These are phyloP conservation scores for Sarcodon aspratus DNA, from an alignment of 768 basidiomycete species.

Conservation along the genomic window DNA sequence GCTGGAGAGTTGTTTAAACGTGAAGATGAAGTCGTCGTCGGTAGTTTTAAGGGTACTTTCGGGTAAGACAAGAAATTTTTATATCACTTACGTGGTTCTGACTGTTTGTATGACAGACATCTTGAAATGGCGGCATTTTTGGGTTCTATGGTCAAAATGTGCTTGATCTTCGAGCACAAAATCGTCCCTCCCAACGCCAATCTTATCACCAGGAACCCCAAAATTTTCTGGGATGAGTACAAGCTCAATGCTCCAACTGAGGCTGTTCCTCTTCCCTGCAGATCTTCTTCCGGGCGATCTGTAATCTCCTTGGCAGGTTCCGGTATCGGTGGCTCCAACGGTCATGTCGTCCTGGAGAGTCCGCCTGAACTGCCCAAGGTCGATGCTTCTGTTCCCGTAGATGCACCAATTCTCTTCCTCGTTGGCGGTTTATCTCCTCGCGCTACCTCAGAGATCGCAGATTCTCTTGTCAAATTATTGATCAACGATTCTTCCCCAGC, in stretches of 20 bases:
- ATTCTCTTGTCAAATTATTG: conserved; percentile 3
- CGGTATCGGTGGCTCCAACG: conserved; percentile 34
- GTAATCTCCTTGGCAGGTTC: conserved; percentile 31
- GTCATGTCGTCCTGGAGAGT: conserved; percentile 27
- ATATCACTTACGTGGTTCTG: neutral
- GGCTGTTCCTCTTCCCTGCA: conserved; percentile 13
- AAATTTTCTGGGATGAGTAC: conserved; percentile 28
- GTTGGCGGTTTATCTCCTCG: conserved; percentile 27
- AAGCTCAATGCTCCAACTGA: conserved; percentile 23
- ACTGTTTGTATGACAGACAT: conserved; percentile 14
- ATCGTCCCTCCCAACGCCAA: conserved; percentile 30
- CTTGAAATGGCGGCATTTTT: conserved; percentile 32
- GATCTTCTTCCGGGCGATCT: conserved; percentile 11
- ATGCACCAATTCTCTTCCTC: conserved; percentile 18
- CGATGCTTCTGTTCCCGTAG: neutral
- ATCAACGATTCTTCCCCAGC: neutral
- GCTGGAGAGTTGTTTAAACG: conserved; percentile 26
- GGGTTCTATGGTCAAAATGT: conserved; percentile 31
- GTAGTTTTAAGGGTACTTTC: conserved; percentile 35
- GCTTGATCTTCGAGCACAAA: conserved; percentile 22
- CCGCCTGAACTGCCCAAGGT: conserved; percentile 11
- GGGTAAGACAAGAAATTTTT: conserved; percentile 19
- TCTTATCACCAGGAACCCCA: conserved; percentile 21
- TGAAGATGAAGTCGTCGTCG: conserved; percentile 23
- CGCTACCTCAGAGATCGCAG: conserved; percentile 5